phyloP scores from a whole-genome alignment of 352 stramenopile genomes.

The Pythium utonaiense region DNA sequence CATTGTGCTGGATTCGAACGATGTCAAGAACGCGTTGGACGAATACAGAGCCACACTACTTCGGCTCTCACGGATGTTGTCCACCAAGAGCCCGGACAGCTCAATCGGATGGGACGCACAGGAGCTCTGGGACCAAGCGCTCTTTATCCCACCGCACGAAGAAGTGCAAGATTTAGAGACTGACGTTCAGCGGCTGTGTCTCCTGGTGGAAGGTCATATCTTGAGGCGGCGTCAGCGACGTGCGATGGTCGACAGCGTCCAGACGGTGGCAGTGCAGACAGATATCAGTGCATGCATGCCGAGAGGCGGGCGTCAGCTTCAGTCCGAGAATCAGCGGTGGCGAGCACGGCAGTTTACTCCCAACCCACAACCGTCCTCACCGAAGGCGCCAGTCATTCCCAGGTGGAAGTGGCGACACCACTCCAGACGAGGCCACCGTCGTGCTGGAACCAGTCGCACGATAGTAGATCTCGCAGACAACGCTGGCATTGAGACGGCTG shows the following conservation, averaged over 20 bases:
- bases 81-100: constrained; percentile 41
- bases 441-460: not conserved
- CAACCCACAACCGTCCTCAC: not conserved
- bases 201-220: constrained; percentile 33
- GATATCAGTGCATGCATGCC: constrained; percentile 30
- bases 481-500: not conserved
- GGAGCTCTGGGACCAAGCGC: constrained; percentile 53
- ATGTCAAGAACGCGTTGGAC: constrained; percentile 24
- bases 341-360: constrained; percentile 1
- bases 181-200: constrained; percentile 33
- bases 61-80: constrained; percentile 30
- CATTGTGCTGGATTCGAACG: constrained; percentile 28
- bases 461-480: not conserved
- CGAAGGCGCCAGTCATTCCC: not conserved
- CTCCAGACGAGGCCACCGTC: not conserved
- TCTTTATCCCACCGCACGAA: constrained; percentile 53
- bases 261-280: constrained; percentile 26
- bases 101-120: constrained; percentile 42
- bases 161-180: constrained; percentile 44
- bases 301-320: not conserved
- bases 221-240: constrained; percentile 13
- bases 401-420: constrained; percentile 12
- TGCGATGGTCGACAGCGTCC: not conserved
- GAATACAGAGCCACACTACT: constrained; percentile 33
- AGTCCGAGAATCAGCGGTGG: constrained; percentile 4